Conservation (phyloP, 805 yeast genomes). For the Metschnikowia noctiluminum region DNA sequence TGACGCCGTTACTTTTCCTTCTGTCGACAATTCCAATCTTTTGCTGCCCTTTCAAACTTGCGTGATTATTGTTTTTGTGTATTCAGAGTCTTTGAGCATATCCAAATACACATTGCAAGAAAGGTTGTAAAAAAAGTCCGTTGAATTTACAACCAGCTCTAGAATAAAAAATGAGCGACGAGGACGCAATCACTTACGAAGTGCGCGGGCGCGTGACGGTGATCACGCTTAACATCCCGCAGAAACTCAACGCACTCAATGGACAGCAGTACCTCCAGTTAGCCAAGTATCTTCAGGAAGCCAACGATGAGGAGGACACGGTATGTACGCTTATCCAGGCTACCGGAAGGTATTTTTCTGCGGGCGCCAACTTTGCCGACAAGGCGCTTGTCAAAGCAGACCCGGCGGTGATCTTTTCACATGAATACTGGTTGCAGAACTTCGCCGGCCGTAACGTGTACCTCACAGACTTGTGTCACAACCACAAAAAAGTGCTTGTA, state of each 20-base stretch:
- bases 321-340: constrained; percentile 64
- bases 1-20: too few species aligned
- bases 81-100: too few species aligned
- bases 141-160: too few species aligned
- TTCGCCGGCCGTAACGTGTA: constrained; percentile 71
- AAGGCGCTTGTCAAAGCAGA: constrained; percentile 28
- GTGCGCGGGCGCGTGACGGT: constrained; percentile 49
- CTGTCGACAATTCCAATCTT: too few species aligned
- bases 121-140: too few species aligned
- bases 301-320: constrained; percentile 61
- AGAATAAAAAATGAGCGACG: constrained; percentile 13
- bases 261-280: constrained; percentile 60
- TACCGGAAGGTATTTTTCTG: constrained; percentile 72
- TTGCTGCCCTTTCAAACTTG: too few species aligned
- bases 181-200: constrained; percentile 35
- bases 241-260: constrained; percentile 61
- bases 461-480: constrained; percentile 62
- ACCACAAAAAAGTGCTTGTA: constrained; percentile 68
- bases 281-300: constrained; percentile 56
- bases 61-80: too few species aligned
- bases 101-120: too few species aligned
- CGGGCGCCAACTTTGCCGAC: constrained; percentile 74
- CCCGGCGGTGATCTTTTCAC: constrained; percentile 28
- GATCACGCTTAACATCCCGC: constrained; percentile 64
- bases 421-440: constrained; percentile 46